These are phyloP conservation scores for Mucor mucedo DNA, from an alignment of 371 early-diverging fungal genomes.

Conservation along the genomic window DNA sequence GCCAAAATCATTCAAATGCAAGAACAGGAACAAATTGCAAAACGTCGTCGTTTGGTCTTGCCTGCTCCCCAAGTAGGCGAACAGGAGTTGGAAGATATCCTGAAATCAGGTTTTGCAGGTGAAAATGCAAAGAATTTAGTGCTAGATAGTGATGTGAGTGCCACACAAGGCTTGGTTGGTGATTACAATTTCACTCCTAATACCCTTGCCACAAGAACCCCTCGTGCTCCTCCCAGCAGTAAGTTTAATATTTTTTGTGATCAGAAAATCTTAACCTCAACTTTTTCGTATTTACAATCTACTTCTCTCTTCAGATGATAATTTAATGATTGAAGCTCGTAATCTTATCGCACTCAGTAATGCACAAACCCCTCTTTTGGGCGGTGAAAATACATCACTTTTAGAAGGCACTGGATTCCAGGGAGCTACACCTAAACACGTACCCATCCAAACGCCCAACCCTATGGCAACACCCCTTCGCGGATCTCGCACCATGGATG, in stretches of 20 bases:
- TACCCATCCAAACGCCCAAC: slow-evolving; percentile 81
- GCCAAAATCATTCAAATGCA: slow-evolving; percentile 66
- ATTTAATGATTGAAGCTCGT: slow-evolving; percentile 80
- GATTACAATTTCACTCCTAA: slow-evolving; percentile 71
- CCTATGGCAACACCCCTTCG: slow-evolving; percentile 72
- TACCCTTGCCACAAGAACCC: slow-evolving; percentile 59
- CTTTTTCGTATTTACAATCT: too few relatives aligned
- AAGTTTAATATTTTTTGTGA: slow-evolving; percentile 9
- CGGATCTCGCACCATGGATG: slow-evolving; percentile 30
- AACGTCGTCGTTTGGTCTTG: slow-evolving; percentile 79
- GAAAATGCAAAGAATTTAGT: slow-evolving; percentile 79
- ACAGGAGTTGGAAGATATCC: slow-evolving; percentile 88
- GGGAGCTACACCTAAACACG: slow-evolving; percentile 69
- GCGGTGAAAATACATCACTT: slow-evolving; percentile 66
- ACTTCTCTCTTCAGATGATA: slow-evolving; percentile 50
- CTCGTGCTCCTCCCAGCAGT: slow-evolving; percentile 75
- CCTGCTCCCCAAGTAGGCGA: slow-evolving; percentile 94
- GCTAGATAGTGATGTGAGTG: slow-evolving; percentile 60
- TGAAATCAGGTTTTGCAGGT: slow-evolving; percentile 87
- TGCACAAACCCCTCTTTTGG: slow-evolving; percentile 90
- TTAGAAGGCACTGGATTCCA: slow-evolving; percentile 69
- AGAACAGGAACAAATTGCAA: slow-evolving; percentile 73
- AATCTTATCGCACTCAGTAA: slow-evolving; percentile 79
- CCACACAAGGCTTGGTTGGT: slow-evolving; percentile 73
- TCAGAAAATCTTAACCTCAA: too few relatives aligned